phyloP scores from a whole-genome alignment of 257 asterid genomes.

The Perilla frutescens region DNA sequence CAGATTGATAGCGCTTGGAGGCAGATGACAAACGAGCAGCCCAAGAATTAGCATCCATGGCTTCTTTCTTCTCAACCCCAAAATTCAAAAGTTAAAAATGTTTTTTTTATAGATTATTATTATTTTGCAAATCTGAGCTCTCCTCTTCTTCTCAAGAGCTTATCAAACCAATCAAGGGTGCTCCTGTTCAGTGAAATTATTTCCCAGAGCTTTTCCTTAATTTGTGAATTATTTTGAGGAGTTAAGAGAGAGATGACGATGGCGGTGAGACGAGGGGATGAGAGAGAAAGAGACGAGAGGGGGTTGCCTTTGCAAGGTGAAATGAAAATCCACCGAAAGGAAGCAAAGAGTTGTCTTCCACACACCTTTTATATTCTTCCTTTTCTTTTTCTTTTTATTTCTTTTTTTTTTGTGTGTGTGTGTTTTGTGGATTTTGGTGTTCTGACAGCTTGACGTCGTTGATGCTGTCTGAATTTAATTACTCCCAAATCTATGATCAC shows the following conservation, averaged over 20 bases:
- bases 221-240: constrained; percentile 38
- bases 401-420: not conserved
- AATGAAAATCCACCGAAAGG: constrained; percentile 63
- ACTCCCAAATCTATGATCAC: constrained; percentile 12
- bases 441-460: constrained; percentile 29
- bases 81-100: constrained; percentile 38
- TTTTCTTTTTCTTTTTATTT: not conserved
- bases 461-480: constrained; percentile 21
- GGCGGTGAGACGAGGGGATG: constrained; percentile 35
- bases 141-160: constrained; percentile 31
- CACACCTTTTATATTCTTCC: constrained; percentile 36
- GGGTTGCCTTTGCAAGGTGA: constrained; percentile 43
- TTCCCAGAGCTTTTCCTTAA: constrained; percentile 19
- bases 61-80: constrained; percentile 37
- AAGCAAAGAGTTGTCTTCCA: constrained; percentile 41
- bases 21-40: constrained; percentile 83
- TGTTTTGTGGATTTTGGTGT: not conserved
- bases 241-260: constrained; percentile 41
- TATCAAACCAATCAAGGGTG: constrained; percentile 35
- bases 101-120: no score
- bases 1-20: constrained; percentile 78
- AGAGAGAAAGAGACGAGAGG: constrained; percentile 24
- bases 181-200: constrained; percentile 36
- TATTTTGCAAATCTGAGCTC: constrained; percentile 33
- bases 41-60: constrained; percentile 92